Conservation (phyloP, 331 rosid genomes). For the Malus hybrid region DNA sequence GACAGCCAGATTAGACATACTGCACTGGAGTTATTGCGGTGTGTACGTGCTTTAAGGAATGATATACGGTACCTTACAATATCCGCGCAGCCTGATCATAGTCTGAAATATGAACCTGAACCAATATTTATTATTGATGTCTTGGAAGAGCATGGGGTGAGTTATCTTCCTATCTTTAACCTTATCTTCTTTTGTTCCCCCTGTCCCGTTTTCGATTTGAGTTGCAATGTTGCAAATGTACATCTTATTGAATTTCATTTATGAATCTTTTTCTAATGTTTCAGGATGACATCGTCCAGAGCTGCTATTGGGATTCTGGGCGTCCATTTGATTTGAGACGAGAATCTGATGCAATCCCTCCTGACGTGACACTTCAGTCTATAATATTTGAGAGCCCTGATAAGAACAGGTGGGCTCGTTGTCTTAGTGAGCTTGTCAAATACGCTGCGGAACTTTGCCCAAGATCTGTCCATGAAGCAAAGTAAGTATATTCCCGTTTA, state of each 20-base stretch:
- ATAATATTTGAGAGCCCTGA: constrained; percentile 98
- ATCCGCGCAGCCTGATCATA: constrained; percentile 56
- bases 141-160: constrained; percentile 98
- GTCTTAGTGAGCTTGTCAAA: constrained; percentile 91
- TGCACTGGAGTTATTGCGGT: constrained; percentile 85
- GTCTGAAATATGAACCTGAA: constrained; percentile 75
- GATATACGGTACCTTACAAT: constrained; percentile 67
- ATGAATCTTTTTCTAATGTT: constrained; percentile 18
- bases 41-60: constrained; percentile 95
- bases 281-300: constrained; percentile 97
- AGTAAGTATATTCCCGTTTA: constrained; percentile 36
- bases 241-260: constrained; percentile 1
- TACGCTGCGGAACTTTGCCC: constrained; percentile 97
- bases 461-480: constrained; percentile 84
- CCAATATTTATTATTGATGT: constrained; percentile 94
- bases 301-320: constrained; percentile 95
- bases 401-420: constrained; percentile 97
- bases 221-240: constrained; percentile 7
- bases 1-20: constrained; percentile 97
- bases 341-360: constrained; percentile 90
- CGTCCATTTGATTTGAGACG: constrained; percentile 90
- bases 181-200: neutral
- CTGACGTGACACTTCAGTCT: constrained; percentile 89
- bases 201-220: constrained; percentile 6
- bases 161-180: constrained; percentile 1